Conservation (phyloP, 164 flowering plant genomes). For the Pachysandra terminalis region DNA sequence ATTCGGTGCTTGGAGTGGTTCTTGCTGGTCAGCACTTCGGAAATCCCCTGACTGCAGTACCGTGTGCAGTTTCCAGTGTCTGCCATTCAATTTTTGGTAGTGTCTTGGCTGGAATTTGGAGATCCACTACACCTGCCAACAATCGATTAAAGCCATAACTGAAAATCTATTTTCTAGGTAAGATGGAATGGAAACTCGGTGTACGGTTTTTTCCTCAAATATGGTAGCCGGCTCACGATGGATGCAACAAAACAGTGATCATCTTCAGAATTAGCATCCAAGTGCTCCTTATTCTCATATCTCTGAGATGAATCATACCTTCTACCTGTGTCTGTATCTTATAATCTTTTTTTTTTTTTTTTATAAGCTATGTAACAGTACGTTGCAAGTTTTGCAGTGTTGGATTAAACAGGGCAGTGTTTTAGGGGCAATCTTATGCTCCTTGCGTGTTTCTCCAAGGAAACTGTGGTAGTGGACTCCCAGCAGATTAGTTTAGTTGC, state of each 20-base stretch:
- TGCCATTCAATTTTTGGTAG: slow-evolving; percentile 88
- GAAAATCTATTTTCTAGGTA: background rate
- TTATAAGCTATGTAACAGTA: too few species aligned
- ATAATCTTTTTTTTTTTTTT: too few species aligned
- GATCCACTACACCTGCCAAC: slow-evolving; percentile 26
- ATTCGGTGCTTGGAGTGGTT: slow-evolving; percentile 84
- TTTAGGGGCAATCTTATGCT: too few species aligned
- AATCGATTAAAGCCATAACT: slow-evolving; percentile 9
- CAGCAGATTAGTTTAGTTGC: too few species aligned
- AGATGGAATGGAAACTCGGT: background rate
- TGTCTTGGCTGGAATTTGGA: slow-evolving; percentile 78
- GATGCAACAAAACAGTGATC: background rate
- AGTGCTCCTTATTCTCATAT: background rate
- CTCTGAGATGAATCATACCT: too few species aligned
- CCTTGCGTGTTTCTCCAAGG: too few species aligned
- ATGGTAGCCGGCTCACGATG: background rate
- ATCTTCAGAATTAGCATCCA: background rate
- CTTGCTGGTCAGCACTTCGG: slow-evolving; percentile 87
- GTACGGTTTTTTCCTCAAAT: background rate
- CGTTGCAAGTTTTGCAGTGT: too few species aligned
- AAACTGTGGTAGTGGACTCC: too few species aligned
- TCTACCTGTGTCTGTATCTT: too few species aligned
- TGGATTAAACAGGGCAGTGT: too few species aligned
- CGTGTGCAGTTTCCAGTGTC: slow-evolving; percentile 89
- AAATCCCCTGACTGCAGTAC: slow-evolving; percentile 82